phyloP scores from a whole-genome alignment of 371 early-diverging fungal species.

The Mortierella polycephala region DNA sequence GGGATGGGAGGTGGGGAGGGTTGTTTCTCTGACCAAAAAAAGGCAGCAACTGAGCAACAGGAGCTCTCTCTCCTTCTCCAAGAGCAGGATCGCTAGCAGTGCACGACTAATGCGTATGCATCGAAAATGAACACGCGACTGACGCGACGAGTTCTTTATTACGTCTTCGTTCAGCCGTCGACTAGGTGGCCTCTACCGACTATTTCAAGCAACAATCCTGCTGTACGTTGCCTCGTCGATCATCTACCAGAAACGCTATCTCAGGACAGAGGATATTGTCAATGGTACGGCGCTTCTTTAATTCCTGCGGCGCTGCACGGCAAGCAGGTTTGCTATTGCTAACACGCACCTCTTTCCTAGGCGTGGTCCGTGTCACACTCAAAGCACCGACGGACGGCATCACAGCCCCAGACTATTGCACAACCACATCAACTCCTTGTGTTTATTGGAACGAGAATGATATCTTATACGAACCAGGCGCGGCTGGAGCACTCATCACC shows the following conservation, averaged over 20 bases:
- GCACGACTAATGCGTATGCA: neutral
- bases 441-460: slow-evolving; percentile 46
- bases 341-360: slow-evolving; percentile 11
- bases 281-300: slow-evolving; percentile 19
- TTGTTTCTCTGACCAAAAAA: slow-evolving; percentile 1
- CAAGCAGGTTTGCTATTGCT: neutral
- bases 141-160: neutral
- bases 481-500: slow-evolving; percentile 53
- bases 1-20: neutral
- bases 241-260: slow-evolving; percentile 47
- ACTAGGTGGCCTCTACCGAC: slow-evolving; percentile 44
- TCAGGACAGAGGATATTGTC: slow-evolving; percentile 46
- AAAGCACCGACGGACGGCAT: slow-evolving; percentile 43
- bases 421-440: slow-evolving; percentile 18
- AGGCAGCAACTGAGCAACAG: slow-evolving; percentile 5
- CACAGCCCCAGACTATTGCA: slow-evolving; percentile 28
- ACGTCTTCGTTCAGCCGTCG: slow-evolving; percentile 27
- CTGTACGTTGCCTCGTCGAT: slow-evolving; percentile 45
- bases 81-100: neutral
- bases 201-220: slow-evolving; percentile 49
- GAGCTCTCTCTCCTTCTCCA: neutral
- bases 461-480: slow-evolving; percentile 47
- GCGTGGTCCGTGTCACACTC: slow-evolving; percentile 47
- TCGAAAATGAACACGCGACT: too few species aligned
- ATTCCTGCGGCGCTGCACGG: neutral